phyloP scores from a whole-genome alignment of 495 filamentous ascomycete genomes.

The Penicillium lividum region DNA sequence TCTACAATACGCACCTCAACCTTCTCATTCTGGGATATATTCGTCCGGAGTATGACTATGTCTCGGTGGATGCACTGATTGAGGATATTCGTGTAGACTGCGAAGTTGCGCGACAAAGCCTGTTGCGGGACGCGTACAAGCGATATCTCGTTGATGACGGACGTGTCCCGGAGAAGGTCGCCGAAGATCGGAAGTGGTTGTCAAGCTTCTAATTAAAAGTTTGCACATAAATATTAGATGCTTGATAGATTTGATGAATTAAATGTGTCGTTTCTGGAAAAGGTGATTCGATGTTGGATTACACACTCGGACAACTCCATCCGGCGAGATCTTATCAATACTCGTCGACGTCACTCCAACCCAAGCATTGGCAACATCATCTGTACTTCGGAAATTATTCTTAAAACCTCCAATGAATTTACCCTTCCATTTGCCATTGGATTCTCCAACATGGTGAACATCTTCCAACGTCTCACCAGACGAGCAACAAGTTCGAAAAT shows the following conservation, averaged over 20 bases:
- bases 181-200: constrained; percentile 40
- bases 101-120: constrained; percentile 73
- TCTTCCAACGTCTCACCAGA: constrained; percentile 24
- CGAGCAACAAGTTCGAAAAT: constrained; percentile 20
- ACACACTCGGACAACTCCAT: neutral
- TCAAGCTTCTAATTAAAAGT: constrained; percentile 26
- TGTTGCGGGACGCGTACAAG: constrained; percentile 68
- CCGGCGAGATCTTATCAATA: constrained; percentile 16
- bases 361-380: neutral
- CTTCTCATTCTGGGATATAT: constrained; percentile 84
- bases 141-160: constrained; percentile 50
- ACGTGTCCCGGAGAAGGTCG: constrained; percentile 23
- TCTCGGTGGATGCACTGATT: constrained; percentile 75
- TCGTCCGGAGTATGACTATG: constrained; percentile 86
- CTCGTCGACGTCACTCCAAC: constrained; percentile 27
- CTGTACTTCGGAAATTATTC: neutral
- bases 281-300: neutral
- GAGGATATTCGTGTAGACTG: constrained; percentile 88
- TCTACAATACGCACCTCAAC: constrained; percentile 80
- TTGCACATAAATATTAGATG: neutral
- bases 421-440: neutral
- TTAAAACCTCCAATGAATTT: neutral
- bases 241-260: neutral
- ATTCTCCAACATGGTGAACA: constrained; percentile 21
- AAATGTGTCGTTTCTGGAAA: neutral